phyloP scores from a whole-genome alignment of 306 rosid genomes.

The Canavalia ensiformis region DNA sequence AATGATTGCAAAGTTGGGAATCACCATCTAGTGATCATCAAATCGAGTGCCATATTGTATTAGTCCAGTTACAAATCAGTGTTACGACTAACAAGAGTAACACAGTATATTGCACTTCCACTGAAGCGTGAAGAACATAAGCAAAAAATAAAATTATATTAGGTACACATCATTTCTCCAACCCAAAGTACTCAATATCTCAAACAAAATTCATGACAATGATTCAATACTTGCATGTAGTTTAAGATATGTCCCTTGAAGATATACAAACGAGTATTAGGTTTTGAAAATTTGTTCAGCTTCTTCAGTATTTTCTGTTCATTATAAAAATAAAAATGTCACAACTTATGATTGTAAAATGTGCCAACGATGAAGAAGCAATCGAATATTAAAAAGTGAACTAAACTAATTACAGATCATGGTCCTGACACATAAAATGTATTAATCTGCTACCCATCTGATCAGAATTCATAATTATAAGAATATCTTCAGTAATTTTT shows the following conservation, averaged over 20 bases:
- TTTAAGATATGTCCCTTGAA: slow-evolving; percentile 92
- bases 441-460: not conserved
- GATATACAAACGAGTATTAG: slow-evolving; percentile 81
- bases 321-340: slow-evolving; percentile 22
- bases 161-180: slow-evolving; percentile 29
- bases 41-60: not conserved
- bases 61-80: not conserved
- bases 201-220: not conserved
- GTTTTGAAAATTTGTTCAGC: slow-evolving; percentile 77
- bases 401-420: slow-evolving; percentile 18
- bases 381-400: slow-evolving; percentile 23
- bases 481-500: not conserved
- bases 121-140: slow-evolving; percentile 31
- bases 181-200: slow-evolving; percentile 38
- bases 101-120: not conserved
- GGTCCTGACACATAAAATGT: not conserved
- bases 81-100: slow-evolving; percentile 19
- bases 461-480: slow-evolving; percentile 5
- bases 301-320: slow-evolving; percentile 79
- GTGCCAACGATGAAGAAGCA: slow-evolving; percentile 13
- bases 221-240: slow-evolving; percentile 76
- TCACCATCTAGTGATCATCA: slow-evolving; percentile 22
- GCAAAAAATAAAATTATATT: not conserved
- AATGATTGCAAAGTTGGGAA: not conserved
- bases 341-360: slow-evolving; percentile 17